Base-by-base conservation (phyloP, 2,329 filamentous ascomycete species). In the Xylaria hypoxylon region DNA sequence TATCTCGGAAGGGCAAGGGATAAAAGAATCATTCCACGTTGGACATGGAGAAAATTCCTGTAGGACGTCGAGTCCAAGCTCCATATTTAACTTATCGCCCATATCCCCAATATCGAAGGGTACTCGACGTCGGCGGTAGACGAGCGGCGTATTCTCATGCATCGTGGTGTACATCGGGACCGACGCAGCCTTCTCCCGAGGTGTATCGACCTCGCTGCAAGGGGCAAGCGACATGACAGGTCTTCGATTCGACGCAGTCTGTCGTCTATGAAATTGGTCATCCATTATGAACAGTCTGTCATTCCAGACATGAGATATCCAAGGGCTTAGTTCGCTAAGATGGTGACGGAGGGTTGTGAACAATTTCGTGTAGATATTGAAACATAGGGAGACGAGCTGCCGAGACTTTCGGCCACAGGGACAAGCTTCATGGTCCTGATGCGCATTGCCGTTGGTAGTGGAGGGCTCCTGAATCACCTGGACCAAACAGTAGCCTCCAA, bases 291-390 rank as follows among this genome's bases (percentile, higher is more conserved):
- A 56, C 19, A 75, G n/a, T 22, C 64, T 70, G 10, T 68, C 57
- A 57, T 77, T 76, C 74, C 76, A 76, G 15, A 77, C 61, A 58
- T 75, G 74, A 28, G 66, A 74, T 42, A 68, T 64, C 63, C 68
- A 67, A 28, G 64, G 65, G 47, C 68, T 58, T 5, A 64, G 50
- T n/a, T 62, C 62, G 45, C 62, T 63, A n/a, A 71, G 65, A 55
- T 76, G 74, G 51, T 76, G 74, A 40, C 72, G 70, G 6, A 73
- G 71, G 13, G 71, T 58, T 2, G 71, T 69, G 64, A 77, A 77
- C 2, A 65, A 24, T 28, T 74, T 76, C 7, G 75, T 75, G 62
- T 77, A 76, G 31, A 77, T 74, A 40, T 77, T 77, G 61, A 77
- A 77, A 55, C 75, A 77, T 4, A 77, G 64, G 10, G 69, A 75